A percentile compares a stretch with the other conserved stretches of the same genome.
Conservation (phyloP, 352 stramenopile genomes). For the Pythium vanterpoolii region DNA sequence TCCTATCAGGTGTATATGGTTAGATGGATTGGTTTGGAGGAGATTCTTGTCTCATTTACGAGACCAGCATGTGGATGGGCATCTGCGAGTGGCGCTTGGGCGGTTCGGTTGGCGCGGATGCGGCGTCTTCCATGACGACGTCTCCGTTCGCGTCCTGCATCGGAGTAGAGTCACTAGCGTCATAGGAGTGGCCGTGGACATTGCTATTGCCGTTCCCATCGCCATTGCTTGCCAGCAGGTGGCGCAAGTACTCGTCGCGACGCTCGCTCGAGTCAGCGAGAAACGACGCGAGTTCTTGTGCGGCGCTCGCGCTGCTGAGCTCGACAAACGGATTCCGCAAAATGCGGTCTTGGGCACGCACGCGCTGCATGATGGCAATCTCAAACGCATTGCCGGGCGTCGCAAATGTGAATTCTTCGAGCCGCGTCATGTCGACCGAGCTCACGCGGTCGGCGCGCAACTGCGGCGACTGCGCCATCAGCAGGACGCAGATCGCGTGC, state of each 20-base stretch:
- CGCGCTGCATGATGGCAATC: conserved; percentile 23
- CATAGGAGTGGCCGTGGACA: too few species aligned
- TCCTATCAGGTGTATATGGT: too few species aligned
- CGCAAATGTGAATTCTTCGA: conserved; percentile 64
- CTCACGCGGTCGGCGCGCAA: background rate
- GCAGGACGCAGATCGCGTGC: conserved; percentile 50
- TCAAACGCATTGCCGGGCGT: conserved; percentile 58
- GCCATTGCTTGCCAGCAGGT: conserved; percentile 3
- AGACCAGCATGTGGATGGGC: conserved; percentile 68
- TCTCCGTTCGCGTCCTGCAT: conserved; percentile 2
- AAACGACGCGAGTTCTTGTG: conserved; percentile 15
- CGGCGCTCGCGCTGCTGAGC: conserved; percentile 6
- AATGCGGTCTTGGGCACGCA: conserved; percentile 13
- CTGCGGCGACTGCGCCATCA: conserved; percentile 6
- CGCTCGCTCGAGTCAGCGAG: conserved; percentile 6
- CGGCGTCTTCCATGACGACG: conserved; percentile 3
- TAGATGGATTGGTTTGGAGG: too few species aligned
- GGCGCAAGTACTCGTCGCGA: conserved; percentile 12
- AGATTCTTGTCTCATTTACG: conserved; percentile 31
- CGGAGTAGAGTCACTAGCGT: background rate
- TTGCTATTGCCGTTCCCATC: background rate
- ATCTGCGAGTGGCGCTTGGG: conserved; percentile 35
- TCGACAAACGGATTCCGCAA: conserved; percentile 26
- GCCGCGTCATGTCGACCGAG: conserved; percentile 28
- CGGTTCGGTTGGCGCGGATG: conserved; percentile 1